phyloP scores from a whole-genome alignment of 305 asterid genomes.

The Ajuga reptans region DNA sequence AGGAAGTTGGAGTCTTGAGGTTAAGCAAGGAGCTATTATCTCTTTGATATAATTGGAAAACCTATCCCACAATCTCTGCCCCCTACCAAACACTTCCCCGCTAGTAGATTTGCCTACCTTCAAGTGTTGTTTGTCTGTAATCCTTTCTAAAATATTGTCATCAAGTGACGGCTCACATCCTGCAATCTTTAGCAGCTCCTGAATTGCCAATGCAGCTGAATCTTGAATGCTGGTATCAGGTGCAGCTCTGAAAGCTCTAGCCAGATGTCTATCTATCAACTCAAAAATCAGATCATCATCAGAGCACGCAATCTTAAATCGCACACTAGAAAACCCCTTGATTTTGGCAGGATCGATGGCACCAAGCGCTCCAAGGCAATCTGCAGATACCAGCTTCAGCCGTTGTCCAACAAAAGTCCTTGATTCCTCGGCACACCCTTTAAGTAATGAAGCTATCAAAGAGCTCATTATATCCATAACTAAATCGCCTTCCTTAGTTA shows the following conservation, averaged over 20 bases:
- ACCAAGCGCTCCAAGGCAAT: constrained; percentile 94
- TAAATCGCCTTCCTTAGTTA: constrained; percentile 63
- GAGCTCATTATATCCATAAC: constrained; percentile 76
- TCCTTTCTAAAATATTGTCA: constrained; percentile 41
- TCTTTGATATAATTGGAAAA: constrained; percentile 92
- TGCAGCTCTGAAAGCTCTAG: constrained; percentile 95
- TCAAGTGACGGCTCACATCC: constrained; percentile 84
- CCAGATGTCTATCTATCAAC: constrained; percentile 88
- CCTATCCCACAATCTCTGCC: constrained; percentile 88
- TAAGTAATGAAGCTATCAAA: constrained; percentile 70
- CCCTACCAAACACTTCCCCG: constrained; percentile 49
- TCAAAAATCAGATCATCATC: constrained; percentile 95
- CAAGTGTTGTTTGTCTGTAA: constrained; percentile 28
- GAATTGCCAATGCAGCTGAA: constrained; percentile 93
- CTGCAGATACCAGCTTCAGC: constrained; percentile 82
- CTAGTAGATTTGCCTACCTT: constrained; percentile 41
- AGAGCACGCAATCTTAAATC: constrained; percentile 92
- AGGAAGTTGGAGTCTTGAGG: constrained; percentile 74
- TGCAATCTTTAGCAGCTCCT: constrained; percentile 84
- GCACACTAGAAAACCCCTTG: constrained; percentile 55
- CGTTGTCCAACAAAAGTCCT: constrained; percentile 84
- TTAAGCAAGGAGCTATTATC: constrained; percentile 97
- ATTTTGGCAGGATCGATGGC: constrained; percentile 98
- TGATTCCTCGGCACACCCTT: constrained; percentile 97
- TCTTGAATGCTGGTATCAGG: constrained; percentile 83